Evolutionary conservation across 192 early-diverging fungal genomes (phyloP).

Genomic region (Podila minutissima): DNA sequence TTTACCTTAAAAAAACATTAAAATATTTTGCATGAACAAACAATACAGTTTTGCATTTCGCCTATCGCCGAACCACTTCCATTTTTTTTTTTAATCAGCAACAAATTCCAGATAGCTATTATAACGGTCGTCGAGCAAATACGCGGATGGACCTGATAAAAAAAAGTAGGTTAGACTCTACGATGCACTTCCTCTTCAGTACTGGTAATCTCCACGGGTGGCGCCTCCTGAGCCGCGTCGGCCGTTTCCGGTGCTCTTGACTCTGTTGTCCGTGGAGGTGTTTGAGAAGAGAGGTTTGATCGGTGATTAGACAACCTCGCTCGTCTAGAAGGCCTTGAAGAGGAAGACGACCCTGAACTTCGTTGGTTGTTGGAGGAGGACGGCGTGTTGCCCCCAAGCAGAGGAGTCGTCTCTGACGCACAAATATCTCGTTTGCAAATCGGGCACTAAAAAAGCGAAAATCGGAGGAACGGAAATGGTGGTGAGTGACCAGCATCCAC

Average conservation of each 20-base stretch:
- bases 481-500: background rate
- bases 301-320: background rate
- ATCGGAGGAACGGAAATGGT: background rate
- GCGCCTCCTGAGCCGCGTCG: too few species aligned
- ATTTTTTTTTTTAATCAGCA: too few species aligned
- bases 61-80: too few species aligned
- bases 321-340: background rate
- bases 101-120: too few species aligned
- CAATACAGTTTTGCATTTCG: background rate
- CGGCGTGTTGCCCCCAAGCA: slow-evolving; percentile 7
- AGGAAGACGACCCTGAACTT: background rate
- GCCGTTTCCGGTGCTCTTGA: background rate
- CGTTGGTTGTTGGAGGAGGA: background rate
- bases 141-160: too few species aligned
- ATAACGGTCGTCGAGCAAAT: too few species aligned
- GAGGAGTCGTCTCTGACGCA: slow-evolving; percentile 48
- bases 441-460: slow-evolving; percentile 37
- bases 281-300: background rate
- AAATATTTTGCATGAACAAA: background rate
- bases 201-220: background rate
- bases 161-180: background rate
- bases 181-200: slow-evolving; percentile 1
- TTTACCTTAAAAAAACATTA: too few species aligned
- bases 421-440: slow-evolving; percentile 58
- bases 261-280: background rate